Conservation (phyloP, 805 yeast species). For the Suhomyces vadensis region DNA sequence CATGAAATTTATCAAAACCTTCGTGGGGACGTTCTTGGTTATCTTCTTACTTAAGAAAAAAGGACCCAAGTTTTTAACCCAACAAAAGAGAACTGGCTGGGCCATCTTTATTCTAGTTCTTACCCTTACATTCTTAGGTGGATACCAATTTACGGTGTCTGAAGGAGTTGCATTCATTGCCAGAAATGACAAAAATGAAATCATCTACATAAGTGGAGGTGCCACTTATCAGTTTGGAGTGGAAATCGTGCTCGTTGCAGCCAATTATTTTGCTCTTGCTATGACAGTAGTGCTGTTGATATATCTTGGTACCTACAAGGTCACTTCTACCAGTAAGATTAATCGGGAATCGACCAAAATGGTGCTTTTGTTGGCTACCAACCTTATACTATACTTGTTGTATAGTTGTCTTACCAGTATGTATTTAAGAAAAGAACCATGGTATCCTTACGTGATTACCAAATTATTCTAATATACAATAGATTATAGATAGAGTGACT, state of each 20-base stretch:
- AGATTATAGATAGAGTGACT: too few relatives aligned
- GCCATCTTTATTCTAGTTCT: constrained; percentile 37
- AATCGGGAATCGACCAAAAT: constrained; percentile 17
- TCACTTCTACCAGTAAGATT: constrained; percentile 20
- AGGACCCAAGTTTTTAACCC: constrained; percentile 29
- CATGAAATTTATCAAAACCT: constrained; percentile 46
- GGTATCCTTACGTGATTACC: constrained; percentile 46
- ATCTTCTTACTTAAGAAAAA: constrained; percentile 53
- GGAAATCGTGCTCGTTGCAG: constrained; percentile 57
- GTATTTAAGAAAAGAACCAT: constrained; percentile 47
- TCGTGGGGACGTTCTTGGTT: constrained; percentile 42
- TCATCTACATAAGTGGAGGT: constrained; percentile 65
- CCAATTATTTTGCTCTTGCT: constrained; percentile 51
- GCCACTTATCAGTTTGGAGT: constrained; percentile 68
- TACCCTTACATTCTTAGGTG: constrained; percentile 53
- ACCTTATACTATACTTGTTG: constrained; percentile 34
- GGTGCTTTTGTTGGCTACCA: constrained; percentile 19
- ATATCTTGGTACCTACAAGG: constrained; percentile 32
- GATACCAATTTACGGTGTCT: constrained; percentile 63
- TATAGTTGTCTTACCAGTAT: constrained; percentile 47
- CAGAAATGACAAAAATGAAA: constrained; percentile 47
- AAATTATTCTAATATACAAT: constrained; percentile 36
- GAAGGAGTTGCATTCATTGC: constrained; percentile 65
- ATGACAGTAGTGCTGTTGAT: constrained; percentile 42
- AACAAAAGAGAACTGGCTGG: constrained; percentile 25